Evolutionary conservation across 1,284 basidiomycete genomes (phyloP).

Genomic region (Melampsora occidentalis): DNA sequence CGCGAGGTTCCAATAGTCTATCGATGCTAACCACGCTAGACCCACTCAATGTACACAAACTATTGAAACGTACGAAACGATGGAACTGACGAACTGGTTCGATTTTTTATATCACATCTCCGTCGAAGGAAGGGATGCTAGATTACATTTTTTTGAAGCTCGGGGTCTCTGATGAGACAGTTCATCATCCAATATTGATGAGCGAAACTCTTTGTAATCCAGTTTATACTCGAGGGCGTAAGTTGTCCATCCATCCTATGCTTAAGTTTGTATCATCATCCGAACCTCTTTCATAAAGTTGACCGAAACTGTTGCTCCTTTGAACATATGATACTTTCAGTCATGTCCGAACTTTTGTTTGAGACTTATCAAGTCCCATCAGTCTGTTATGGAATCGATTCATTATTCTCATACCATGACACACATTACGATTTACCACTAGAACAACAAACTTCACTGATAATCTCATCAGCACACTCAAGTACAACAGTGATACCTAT

Average conservation of each 20-base stretch:
- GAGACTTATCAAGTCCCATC: constrained; percentile 87
- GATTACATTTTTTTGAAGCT: constrained; percentile 37
- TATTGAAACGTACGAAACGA: not conserved
- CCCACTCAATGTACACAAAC: no score
- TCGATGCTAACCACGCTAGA: not conserved
- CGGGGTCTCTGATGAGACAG: constrained; percentile 55
- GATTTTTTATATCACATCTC: not conserved
- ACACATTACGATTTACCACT: constrained; percentile 63
- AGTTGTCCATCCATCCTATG: constrained; percentile 53
- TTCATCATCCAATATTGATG: constrained; percentile 90
- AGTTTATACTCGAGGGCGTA: constrained; percentile 78
- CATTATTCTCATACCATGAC: constrained; percentile 80
- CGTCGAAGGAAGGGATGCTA: constrained; percentile 37
- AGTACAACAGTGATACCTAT: constrained; percentile 85
- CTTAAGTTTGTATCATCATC: constrained; percentile 9
- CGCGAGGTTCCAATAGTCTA: not conserved
- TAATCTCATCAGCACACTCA: constrained; percentile 77
- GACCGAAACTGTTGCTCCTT: not conserved
- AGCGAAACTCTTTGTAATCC: constrained; percentile 87
- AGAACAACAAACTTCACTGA: constrained; percentile 65
- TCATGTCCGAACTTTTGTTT: constrained; percentile 94
- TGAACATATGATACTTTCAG: constrained; percentile 55
- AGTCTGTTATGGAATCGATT: constrained; percentile 84
- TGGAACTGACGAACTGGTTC: not conserved
- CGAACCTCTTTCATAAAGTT: not conserved